Percentiles rank a stretch among this genome's conserved stretches.
Conservation (phyloP, 2,329 filamentous ascomycete species). For the Colletotrichum musae region DNA sequence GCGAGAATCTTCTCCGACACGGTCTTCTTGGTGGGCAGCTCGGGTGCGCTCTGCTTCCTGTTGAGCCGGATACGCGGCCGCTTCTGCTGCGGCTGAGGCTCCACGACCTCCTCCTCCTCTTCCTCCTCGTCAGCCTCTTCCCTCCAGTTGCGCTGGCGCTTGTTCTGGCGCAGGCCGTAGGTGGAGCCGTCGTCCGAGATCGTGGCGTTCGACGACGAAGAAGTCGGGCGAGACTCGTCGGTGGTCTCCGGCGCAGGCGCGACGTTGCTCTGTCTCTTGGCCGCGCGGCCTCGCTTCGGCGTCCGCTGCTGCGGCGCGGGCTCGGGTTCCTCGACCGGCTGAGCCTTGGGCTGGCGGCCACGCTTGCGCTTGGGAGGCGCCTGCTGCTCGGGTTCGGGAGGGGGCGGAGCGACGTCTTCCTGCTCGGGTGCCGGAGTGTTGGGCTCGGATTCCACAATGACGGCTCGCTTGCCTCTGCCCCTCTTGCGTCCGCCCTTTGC, state of each 20-base stretch:
- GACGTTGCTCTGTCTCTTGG: constrained; percentile 36
- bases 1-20: constrained; percentile 31
- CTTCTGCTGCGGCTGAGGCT: constrained; percentile 55
- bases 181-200: constrained; percentile 44
- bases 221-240: constrained; percentile 66
- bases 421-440: constrained; percentile 31
- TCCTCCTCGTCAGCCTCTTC: constrained; percentile 62
- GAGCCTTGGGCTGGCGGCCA: constrained; percentile 37
- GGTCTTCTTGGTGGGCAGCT: constrained; percentile 18
- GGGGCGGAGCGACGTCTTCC: constrained; percentile 31
- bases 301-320: constrained; percentile 21
- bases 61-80: constrained; percentile 39
- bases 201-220: constrained; percentile 67
- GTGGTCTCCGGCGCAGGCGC: constrained; percentile 44
- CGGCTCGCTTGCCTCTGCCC: constrained; percentile 29
- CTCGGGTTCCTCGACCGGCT: constrained; percentile 25
- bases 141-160: constrained; percentile 68
- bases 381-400: constrained; percentile 34
- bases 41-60: constrained; percentile 35
- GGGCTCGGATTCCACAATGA: constrained; percentile 36
- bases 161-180: constrained; percentile 46
- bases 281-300: constrained; percentile 36
- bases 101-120: constrained; percentile 47
- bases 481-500: constrained; percentile 33
- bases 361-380: constrained; percentile 39